A percentile compares a stretch with the other conserved stretches of the same genome.
phyloP scores from a whole-genome alignment of 805 yeast species.

The Suhomyces kilbournensis region DNA sequence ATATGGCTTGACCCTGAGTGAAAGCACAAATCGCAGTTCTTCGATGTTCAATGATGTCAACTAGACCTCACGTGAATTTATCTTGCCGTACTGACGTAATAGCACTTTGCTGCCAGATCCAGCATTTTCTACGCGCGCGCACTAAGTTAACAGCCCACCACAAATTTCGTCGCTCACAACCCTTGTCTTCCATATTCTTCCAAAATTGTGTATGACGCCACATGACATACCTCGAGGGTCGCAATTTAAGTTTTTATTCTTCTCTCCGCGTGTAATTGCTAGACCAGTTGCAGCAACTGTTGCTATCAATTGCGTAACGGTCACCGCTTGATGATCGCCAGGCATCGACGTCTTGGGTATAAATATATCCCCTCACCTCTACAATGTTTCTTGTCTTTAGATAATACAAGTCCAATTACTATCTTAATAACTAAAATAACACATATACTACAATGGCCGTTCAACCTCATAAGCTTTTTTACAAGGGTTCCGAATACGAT shows the following conservation, averaged over 20 bases:
- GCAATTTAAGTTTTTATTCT: background rate
- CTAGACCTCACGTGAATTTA: background rate
- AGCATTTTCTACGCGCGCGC: background rate
- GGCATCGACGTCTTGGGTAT: background rate
- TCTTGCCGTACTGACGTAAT: background rate
- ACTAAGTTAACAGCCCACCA: background rate
- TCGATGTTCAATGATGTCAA: background rate
- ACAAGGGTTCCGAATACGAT: constrained; percentile 63
- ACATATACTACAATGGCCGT: constrained; percentile 4
- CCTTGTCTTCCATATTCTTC: background rate
- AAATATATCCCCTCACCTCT: background rate
- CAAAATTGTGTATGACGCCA: constrained; percentile 4
- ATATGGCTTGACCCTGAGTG: background rate
- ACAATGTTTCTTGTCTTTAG: background rate
- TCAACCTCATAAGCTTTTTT: constrained; percentile 49
- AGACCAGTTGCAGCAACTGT: constrained; percentile 3
- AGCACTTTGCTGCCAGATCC: background rate
- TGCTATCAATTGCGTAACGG: background rate
- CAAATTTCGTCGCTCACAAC: background rate
- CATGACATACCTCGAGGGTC: background rate
- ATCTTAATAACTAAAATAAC: background rate
- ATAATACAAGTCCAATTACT: background rate
- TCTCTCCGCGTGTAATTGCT: background rate
- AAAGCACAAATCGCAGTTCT: background rate
- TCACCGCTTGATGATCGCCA: background rate